Evolutionary conservation across 352 stramenopile genomes (phyloP).

Genomic region (Phytophthora pini): DNA sequence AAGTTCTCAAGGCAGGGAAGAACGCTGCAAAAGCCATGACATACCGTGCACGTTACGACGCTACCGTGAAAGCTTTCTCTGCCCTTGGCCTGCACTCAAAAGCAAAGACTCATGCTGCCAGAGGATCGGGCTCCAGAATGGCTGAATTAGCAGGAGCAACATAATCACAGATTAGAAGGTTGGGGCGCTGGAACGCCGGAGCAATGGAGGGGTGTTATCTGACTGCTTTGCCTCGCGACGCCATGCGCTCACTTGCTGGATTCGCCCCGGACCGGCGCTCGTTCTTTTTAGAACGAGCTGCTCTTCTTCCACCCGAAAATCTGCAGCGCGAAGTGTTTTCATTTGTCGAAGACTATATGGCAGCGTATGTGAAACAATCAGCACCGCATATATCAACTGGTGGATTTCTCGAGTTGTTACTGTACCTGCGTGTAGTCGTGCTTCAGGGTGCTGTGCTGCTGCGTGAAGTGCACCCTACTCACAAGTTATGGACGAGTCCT

Average conservation of each 20-base stretch:
- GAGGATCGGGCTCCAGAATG: neutral
- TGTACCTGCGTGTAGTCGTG: neutral
- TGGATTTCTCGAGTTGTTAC: neutral
- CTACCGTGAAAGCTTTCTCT: neutral
- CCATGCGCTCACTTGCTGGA: neutral
- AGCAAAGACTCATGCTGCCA: conserved; percentile 1
- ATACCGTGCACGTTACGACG: conserved; percentile 1
- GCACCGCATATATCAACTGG: neutral
- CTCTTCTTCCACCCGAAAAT: neutral
- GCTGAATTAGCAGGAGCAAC: neutral
- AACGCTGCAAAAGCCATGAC: neutral
- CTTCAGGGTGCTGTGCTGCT: neutral
- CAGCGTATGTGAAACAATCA: neutral
- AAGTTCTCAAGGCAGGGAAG: neutral
- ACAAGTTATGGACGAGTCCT: neutral
- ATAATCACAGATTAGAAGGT: neutral
- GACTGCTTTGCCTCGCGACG: neutral
- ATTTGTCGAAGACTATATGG: neutral
- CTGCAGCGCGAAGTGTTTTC: neutral
- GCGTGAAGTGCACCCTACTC: neutral
- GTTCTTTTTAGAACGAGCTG: neutral
- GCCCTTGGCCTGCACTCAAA: conserved; percentile 1
- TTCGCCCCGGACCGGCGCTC: neutral
- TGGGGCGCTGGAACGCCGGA: neutral
- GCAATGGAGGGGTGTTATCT: neutral